Base-by-base conservation (phyloP, 108 stramenopile species). In the Nitzschia sp. region DNA sequence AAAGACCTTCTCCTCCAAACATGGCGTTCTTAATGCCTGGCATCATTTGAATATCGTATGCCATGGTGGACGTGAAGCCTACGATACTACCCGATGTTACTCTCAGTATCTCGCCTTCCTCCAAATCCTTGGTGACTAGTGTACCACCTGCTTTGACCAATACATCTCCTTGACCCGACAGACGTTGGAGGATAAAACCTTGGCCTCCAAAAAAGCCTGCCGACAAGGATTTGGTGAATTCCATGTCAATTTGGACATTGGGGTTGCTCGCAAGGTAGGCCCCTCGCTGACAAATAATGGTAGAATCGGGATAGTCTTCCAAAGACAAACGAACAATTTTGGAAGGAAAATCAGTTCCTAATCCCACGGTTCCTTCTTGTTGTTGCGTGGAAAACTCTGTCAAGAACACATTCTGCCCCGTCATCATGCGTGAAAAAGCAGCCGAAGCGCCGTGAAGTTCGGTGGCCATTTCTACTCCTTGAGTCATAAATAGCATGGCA, bases 171-270 rank as follows among this genome's bases (percentile, higher is more conserved):
- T 77, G 56, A 0, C 94, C 94, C 6, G 78, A 72, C 53, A 95
- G 67, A 0, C 77, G 63, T 74, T 95, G 94, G 63, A 95, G 63
- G n/a, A 93, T 84, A 74, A 95, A 95, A 0, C 94, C 94, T 66
- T 95, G 89, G 9, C 94, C 94, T 19, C 94, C 94, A 77, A 95
- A 95, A 54, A 95, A 91, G 0, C 94, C 94, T 0, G 89, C 64
- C 15, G 76, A 82, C 63, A 93, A 72, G 11, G 61, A 75, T 40
- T 88, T 88, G 2, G 94, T 91, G 58, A 87, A 85, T 66, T 86
- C 94, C 78, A 91, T 83, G 51, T 85, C 76, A 40, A 95, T 89
- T 55, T 89, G 75, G 7, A 92, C 83, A 3, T 80, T 76, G 19
- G 90, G 77, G 50, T 87, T 86, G n/a, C 87, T 86, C 20, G 88